Base-by-base conservation (phyloP, 345 rosid species). In the Garcia nutans region DNA sequence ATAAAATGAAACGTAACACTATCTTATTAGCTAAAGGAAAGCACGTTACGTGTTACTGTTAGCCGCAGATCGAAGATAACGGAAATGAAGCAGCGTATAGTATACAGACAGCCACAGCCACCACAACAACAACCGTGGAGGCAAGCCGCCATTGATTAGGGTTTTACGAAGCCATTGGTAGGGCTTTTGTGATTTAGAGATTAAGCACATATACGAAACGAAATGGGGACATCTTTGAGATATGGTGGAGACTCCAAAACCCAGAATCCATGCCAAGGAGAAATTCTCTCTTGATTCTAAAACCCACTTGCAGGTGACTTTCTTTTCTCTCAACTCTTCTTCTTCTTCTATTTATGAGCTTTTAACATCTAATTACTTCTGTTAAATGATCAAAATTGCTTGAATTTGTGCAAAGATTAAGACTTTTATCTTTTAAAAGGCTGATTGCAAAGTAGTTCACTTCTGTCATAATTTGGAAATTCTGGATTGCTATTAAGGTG, bases 221-320 rank as follows among this genome's bases (percentile, higher is more conserved):
- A 50, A 73, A 94, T 93, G 99, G 97, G 93, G 86, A 90, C 97
- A 6, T 95, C 97, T 65, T 82, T 95, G 75, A 89, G 99, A 70
- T 91, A 84, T 78, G 76, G 85, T 37, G 80, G 84, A 41, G 92
- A 85, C 68, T 86, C 92, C 54, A 96, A 74, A 83, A 80, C 91
- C 75, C 76, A 88, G 84, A 78, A 87, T 96, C 82, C 97, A 96
- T 78, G 98, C 94, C 65, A 96, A 95, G 84, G 86, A 96, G 89
- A 91, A 87, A 82, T 65, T 96, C 55, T 74, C 78, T 13, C 81
- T 91, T 66, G 89, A 86, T 79, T 86, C 93, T 20, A 83, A 77
- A 20, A 93, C 96, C 73, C 89, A 75, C 81, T 76, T 95, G 80
- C 94, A 93, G 97, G 99, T 89, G 41, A n/a, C 41, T 16, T 19